A percentile compares a stretch with the other conserved stretches of the same genome.
phyloP scores from a whole-genome alignment of 208 protist species.

The Lotmaria passim region DNA sequence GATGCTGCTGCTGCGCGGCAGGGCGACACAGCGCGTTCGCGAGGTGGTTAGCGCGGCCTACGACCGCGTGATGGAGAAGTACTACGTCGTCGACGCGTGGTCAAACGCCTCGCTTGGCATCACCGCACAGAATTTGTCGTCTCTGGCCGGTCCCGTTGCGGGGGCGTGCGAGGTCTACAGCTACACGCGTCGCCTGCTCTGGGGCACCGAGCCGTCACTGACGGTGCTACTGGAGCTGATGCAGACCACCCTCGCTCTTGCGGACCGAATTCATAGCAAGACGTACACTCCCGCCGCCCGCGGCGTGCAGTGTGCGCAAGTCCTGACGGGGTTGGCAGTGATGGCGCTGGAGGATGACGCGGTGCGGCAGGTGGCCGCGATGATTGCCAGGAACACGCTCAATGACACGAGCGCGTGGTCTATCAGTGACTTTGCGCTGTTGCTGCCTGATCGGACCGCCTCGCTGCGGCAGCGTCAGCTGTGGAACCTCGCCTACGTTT shows the following conservation, averaged over 20 bases:
- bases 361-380: constrained; percentile 22
- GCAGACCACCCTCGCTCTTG: constrained; percentile 10
- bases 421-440: constrained; percentile 18
- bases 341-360: constrained; percentile 36
- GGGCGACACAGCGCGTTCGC: constrained; percentile 13
- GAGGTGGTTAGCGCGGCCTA: constrained; percentile 22
- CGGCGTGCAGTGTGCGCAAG: constrained; percentile 32
- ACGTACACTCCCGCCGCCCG: constrained; percentile 9
- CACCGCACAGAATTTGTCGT: background rate
- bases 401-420: constrained; percentile 14
- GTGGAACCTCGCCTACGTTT: constrained; percentile 31
- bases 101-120: constrained; percentile 26
- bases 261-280: constrained; percentile 21
- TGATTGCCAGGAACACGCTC: constrained; percentile 8
- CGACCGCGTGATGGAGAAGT: constrained; percentile 36
- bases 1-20: constrained; percentile 14
- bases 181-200: constrained; percentile 22
- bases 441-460: constrained; percentile 7
- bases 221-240: constrained; percentile 7
- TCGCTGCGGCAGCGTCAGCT: constrained; percentile 22
- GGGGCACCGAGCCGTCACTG: constrained; percentile 7
- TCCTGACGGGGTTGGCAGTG: constrained; percentile 22
- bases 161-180: background rate
- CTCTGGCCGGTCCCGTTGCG: constrained; percentile 9
- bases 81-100: constrained; percentile 25